Percentiles rank a stretch among this genome's conserved stretches.
These are phyloP conservation scores for Zasmidium citrigriseum DNA, from an alignment of 2,329 filamentous ascomycete genomes.

Conservation along the genomic window DNA sequence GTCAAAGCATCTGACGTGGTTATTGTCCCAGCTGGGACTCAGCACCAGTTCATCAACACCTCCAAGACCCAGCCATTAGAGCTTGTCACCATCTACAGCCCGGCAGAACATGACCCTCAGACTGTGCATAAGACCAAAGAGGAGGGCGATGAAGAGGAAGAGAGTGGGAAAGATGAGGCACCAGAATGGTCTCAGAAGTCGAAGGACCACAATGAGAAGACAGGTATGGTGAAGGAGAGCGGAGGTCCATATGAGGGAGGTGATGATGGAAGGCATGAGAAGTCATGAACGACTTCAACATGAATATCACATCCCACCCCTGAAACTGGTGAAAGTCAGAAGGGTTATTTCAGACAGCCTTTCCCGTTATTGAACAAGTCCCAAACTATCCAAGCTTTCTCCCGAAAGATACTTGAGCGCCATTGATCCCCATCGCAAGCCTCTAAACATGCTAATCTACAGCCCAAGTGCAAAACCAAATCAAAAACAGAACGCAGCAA, in stretches of 20 bases:
- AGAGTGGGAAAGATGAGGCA: constrained; percentile 61
- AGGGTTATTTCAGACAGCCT: neutral
- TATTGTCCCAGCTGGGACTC: constrained; percentile 65
- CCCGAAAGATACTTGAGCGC: too few species aligned
- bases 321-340: neutral
- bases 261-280: constrained; percentile 39
- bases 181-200: constrained; percentile 60
- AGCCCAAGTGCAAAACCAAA: neutral
- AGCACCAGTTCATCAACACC: constrained; percentile 66
- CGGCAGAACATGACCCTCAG: constrained; percentile 61
- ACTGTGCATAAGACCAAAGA: constrained; percentile 65
- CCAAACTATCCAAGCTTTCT: too few species aligned
- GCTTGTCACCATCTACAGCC: constrained; percentile 64
- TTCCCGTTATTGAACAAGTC: neutral
- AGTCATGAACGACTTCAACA: constrained; percentile 19
- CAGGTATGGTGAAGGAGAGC: constrained; percentile 54
- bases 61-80: constrained; percentile 59
- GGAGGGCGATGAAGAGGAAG: constrained; percentile 63
- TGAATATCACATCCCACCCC: neutral
- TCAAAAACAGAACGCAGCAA: constrained; percentile 1
- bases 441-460: neutral
- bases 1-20: constrained; percentile 59
- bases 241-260: constrained; percentile 39
- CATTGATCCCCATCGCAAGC: too few species aligned
- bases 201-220: constrained; percentile 60